Conservation (phyloP, 805 yeast genomes). For the Pichia scutulata region DNA sequence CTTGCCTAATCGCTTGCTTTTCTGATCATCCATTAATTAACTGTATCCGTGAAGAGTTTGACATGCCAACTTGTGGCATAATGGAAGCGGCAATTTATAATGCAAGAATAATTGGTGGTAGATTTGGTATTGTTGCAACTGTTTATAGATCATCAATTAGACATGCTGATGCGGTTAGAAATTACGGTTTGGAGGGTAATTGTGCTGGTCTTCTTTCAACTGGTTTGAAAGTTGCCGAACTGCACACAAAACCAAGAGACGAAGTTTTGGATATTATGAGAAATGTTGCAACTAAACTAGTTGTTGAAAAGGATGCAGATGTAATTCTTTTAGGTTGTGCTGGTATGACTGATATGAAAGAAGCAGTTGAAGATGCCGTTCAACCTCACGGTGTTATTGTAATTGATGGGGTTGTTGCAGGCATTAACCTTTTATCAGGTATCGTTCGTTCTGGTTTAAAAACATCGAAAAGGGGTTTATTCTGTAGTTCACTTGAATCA, state of each 20-base stretch:
- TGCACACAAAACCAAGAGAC: slow-evolving; percentile 26
- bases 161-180: slow-evolving; percentile 26
- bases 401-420: slow-evolving; percentile 41
- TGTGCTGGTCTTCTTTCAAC: slow-evolving; percentile 30
- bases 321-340: slow-evolving; percentile 69
- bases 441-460: slow-evolving; percentile 30
- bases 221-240: slow-evolving; percentile 26
- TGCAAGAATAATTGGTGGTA: slow-evolving; percentile 27
- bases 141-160: slow-evolving; percentile 26
- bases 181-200: slow-evolving; percentile 23
- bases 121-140: slow-evolving; percentile 28
- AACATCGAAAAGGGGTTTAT: slow-evolving; percentile 25
- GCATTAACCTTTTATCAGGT: slow-evolving; percentile 27
- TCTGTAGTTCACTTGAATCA: slow-evolving; percentile 9
- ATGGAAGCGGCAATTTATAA: slow-evolving; percentile 30
- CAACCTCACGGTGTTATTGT: slow-evolving; percentile 84
- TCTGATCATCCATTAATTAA: slow-evolving; percentile 30
- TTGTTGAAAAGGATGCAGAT: slow-evolving; percentile 30
- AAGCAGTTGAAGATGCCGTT: slow-evolving; percentile 87
- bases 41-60: slow-evolving; percentile 30
- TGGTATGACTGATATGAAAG: slow-evolving; percentile 85
- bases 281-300: slow-evolving; percentile 20
- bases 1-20: slow-evolving; percentile 29
- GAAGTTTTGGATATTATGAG: slow-evolving; percentile 25
- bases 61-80: slow-evolving; percentile 28